Evolutionary conservation across 2,329 filamentous ascomycete species (phyloP).

Genomic region (Penicillium sp.): DNA sequence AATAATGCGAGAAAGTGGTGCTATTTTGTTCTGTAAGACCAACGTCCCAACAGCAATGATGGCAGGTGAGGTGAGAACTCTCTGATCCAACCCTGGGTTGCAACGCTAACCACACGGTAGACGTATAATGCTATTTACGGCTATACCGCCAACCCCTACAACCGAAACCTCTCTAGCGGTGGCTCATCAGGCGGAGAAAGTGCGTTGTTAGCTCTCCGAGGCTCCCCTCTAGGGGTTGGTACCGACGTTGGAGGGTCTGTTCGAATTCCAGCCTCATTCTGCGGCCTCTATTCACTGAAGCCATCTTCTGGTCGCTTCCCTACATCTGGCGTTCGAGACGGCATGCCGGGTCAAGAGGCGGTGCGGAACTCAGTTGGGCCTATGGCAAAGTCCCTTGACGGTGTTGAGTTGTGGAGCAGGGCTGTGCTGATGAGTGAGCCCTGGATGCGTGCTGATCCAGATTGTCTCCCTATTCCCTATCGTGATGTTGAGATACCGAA

Average conservation of each 20-base stretch:
- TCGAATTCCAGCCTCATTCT: conserved; percentile 66
- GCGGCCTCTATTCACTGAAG: conserved; percentile 74
- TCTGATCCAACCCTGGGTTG: no score
- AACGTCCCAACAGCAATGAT: conserved; percentile 31
- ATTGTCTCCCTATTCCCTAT: no score
- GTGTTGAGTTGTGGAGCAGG: conserved; percentile 1
- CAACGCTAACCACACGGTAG: no score
- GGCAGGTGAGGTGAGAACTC: conserved; percentile 3
- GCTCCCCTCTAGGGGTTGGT: conserved; percentile 40
- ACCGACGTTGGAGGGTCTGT: conserved; percentile 69
- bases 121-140: conserved; percentile 6
- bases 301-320: conserved; percentile 33
- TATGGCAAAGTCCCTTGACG: background rate
- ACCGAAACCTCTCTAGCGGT: conserved; percentile 3
- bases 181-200: conserved; percentile 5
- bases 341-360: background rate
- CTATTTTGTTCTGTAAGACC: conserved; percentile 34
- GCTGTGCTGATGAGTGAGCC: background rate
- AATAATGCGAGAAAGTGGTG: conserved; percentile 26
- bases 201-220: conserved; percentile 2
- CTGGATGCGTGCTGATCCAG: background rate
- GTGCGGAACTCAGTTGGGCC: conserved; percentile 1
- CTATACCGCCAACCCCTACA: conserved; percentile 4
- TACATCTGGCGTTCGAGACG: background rate
- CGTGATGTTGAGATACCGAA: no score